Evolutionary conservation across 768 basidiomycete genomes (phyloP).

Genomic region (Rhizopogon roseolus): DNA sequence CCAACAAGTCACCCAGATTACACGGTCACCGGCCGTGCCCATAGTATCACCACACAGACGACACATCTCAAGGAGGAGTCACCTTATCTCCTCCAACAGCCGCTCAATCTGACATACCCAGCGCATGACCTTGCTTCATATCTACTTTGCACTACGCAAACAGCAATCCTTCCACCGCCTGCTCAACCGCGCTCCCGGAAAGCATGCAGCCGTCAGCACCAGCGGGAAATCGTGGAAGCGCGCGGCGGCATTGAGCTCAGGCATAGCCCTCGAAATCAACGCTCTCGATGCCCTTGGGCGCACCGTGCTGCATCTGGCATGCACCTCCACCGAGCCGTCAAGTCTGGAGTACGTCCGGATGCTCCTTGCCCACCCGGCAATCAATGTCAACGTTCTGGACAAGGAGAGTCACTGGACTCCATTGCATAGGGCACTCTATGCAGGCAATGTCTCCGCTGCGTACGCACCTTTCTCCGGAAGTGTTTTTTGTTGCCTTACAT

Average conservation of each 20-base stretch:
- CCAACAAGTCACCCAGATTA: too few species aligned
- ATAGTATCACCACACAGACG: not conserved
- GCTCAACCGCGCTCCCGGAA: slow-evolving; percentile 32
- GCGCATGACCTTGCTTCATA: slow-evolving; percentile 77
- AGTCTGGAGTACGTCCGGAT: slow-evolving; percentile 74
- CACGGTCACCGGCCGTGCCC: not conserved
- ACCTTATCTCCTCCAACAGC: slow-evolving; percentile 18
- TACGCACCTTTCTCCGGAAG: slow-evolving; percentile 43
- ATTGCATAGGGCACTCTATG: slow-evolving; percentile 81
- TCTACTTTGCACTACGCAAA: slow-evolving; percentile 62
- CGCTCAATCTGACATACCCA: slow-evolving; percentile 10
- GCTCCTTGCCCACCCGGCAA: slow-evolving; percentile 66
- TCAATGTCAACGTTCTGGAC: slow-evolving; percentile 81
- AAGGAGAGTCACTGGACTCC: slow-evolving; percentile 88
- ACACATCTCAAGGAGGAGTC: slow-evolving; percentile 11
- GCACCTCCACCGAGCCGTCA: slow-evolving; percentile 52
- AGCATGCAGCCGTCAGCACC: slow-evolving; percentile 28
- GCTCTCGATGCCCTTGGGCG: slow-evolving; percentile 66
- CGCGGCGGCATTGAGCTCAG: slow-evolving; percentile 32
- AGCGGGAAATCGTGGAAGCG: slow-evolving; percentile 57
- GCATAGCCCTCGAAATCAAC: slow-evolving; percentile 53
- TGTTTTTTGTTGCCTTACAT: not conserved
- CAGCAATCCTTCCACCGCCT: slow-evolving; percentile 75
- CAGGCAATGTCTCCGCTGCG: slow-evolving; percentile 70
- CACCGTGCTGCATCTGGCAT: slow-evolving; percentile 81